Evolutionary conservation across 495 filamentous ascomycete genomes (phyloP).

Genomic region (Lasiosphaeria hispida): DNA sequence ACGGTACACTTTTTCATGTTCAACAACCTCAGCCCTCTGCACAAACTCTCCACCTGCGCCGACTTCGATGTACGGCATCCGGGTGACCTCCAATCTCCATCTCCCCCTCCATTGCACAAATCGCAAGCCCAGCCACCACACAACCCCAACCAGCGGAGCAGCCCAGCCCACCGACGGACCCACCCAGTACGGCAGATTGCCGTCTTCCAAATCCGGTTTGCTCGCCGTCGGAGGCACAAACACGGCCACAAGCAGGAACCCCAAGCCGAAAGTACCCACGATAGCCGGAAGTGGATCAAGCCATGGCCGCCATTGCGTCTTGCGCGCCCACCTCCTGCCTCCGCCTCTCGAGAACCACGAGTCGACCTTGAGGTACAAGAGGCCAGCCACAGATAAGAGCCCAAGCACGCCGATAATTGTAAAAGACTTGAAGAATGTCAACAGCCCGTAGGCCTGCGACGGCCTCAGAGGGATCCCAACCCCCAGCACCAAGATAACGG

Average conservation of each 20-base stretch:
- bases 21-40: slow-evolving; percentile 5
- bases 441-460: slow-evolving; percentile 3
- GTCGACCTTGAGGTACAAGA: slow-evolving; percentile 9
- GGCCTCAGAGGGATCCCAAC: background rate
- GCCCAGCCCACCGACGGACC: background rate
- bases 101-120: background rate
- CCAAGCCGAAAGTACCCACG: background rate
- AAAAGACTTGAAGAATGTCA: slow-evolving; percentile 5
- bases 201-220: background rate
- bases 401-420: slow-evolving; percentile 3
- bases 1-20: background rate
- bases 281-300: background rate
- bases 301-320: background rate
- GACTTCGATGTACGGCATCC: slow-evolving; percentile 2
- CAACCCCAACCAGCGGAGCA: background rate
- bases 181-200: background rate
- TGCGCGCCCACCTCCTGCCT: background rate
- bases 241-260: background rate
- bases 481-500: background rate
- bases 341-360: background rate
- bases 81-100: background rate
- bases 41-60: background rate
- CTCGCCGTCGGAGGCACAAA: background rate
- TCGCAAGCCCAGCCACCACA: slow-evolving; percentile 2
- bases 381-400: slow-evolving; percentile 1